A percentile compares a stretch with the other conserved stretches of the same genome.
Conservation (phyloP, 805 yeast species). For the Starmerella davenportii region DNA sequence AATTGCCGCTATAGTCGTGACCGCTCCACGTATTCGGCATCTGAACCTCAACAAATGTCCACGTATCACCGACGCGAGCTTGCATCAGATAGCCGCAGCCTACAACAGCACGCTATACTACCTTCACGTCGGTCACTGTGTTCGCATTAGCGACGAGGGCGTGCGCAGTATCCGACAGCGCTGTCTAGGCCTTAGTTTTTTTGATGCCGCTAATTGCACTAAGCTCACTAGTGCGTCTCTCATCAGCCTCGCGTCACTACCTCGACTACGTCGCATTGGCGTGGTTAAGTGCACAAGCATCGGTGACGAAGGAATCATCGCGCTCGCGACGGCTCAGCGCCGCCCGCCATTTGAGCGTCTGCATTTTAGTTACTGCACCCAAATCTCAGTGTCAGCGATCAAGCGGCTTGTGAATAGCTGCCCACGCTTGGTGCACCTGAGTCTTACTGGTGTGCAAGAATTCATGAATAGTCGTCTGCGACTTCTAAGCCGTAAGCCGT, state of each 20-base stretch:
- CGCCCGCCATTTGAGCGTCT: constrained; percentile 81
- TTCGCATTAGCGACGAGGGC: constrained; percentile 75
- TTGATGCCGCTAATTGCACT: constrained; percentile 86
- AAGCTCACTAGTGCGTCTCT: constrained; percentile 75
- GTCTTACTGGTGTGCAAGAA: constrained; percentile 82
- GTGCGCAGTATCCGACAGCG: constrained; percentile 53
- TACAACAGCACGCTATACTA: constrained; percentile 71
- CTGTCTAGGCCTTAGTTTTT: constrained; percentile 75
- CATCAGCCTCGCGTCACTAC: constrained; percentile 54
- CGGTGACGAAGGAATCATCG: constrained; percentile 62
- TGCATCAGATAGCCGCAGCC: constrained; percentile 44
- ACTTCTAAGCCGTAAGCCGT: constrained; percentile 77
- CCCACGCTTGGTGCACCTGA: constrained; percentile 73
- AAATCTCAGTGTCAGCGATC: constrained; percentile 62
- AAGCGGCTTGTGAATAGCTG: constrained; percentile 57
- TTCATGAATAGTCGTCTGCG: constrained; percentile 74
- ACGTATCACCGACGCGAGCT: constrained; percentile 64
- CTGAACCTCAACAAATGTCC: constrained; percentile 80
- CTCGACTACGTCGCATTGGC: constrained; percentile 76
- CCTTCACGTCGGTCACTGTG: constrained; percentile 86
- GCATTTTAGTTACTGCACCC: constrained; percentile 79
- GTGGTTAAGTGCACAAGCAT: constrained; percentile 78
- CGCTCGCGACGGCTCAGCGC: constrained; percentile 34
- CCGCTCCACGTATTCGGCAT: constrained; percentile 75
- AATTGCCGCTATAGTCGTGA: constrained; percentile 47